Conservation (phyloP, 257 asterid species). For the Salvia rosmarinus region DNA sequence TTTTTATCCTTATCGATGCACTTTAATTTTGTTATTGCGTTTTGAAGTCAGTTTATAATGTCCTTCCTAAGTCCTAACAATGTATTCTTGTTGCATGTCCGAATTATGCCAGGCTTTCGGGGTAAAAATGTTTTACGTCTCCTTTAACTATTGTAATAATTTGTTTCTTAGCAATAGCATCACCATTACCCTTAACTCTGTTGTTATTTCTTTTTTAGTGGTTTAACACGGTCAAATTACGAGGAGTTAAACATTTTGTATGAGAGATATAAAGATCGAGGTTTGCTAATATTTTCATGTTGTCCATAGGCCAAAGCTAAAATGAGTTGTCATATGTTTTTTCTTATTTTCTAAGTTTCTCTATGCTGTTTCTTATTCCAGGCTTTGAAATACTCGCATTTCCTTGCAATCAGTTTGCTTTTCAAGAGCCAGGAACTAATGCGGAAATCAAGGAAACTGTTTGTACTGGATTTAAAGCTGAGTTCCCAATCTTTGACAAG, state of each 20-base stretch:
- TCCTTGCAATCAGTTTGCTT: slow-evolving; percentile 92
- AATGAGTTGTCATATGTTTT: not conserved
- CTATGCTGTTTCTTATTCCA: slow-evolving; percentile 28
- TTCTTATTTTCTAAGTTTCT: slow-evolving; percentile 6
- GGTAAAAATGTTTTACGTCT: not conserved
- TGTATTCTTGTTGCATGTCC: not conserved
- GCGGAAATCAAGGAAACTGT: slow-evolving; percentile 74
- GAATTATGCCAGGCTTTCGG: not conserved
- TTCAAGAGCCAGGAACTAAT: slow-evolving; percentile 89
- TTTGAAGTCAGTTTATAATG: not conserved
- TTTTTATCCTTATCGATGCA: no score
- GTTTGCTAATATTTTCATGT: slow-evolving; percentile 38
- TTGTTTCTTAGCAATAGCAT: not conserved
- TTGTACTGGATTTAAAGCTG: slow-evolving; percentile 79
- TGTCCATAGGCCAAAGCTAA: slow-evolving; percentile 1
- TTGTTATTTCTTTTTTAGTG: slow-evolving; percentile 42
- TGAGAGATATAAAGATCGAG: slow-evolving; percentile 77
- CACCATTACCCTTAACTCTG: not conserved
- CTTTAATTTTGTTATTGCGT: not conserved
- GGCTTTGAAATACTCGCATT: slow-evolving; percentile 88
- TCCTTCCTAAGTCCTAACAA: not conserved
- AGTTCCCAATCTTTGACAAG: slow-evolving; percentile 85
- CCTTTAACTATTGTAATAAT: not conserved
- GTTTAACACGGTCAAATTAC: slow-evolving; percentile 79
- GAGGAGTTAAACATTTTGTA: slow-evolving; percentile 73